Evolutionary conservation across 1,284 basidiomycete genomes (phyloP), one percentile per base, ranked within the genome.

Genomic region (Cryptococcus sp.): DNA sequence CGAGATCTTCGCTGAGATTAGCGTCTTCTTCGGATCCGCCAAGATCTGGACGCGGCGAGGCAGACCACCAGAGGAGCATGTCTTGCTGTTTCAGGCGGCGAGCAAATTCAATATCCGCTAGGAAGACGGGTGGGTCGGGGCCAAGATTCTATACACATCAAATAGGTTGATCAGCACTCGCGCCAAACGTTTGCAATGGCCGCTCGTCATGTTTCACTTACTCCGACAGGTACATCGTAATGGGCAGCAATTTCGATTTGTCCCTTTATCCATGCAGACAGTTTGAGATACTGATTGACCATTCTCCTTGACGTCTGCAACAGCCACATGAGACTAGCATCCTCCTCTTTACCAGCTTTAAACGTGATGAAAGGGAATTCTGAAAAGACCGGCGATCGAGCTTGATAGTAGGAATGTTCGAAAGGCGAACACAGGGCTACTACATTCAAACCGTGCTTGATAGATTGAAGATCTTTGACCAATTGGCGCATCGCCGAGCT

Each of bases 11-110:
- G 46, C 74, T 69, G 1, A 85, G 84, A 50, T 89, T 84, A 44
- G 84, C 83, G 74, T 99, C 96, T 50, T 91, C 86, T 73, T 99
- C 93, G 49, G 88, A 84, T 2, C 96, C 96, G 44, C 96, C 96
- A 0, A 99, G 83, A 77, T 99, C 96, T 3, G 96, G 94, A n/a
- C 84, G 84, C 38, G 89, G 86, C 4, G 87, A 85, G 0, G 88
- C 84, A 3, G 95, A 95, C 96, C 96, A 99, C 96, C 96, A 99
- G 1, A 99, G 81, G 2, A 98, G 81, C 75, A 91, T 87, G 71
- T 99, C 96, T 63, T 96, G 90, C 55, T 87, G 86, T 51, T 87
- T 81, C 46, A 99, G 80, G 22, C 90, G 85, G 5, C 94, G 86
- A 0, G 95, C 91, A 72, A 97, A 95, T 65, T 88, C 90, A 58